Evolutionary conservation across 305 asterid genomes (phyloP), one percentile per base, ranked within the genome.

Genomic region (Salvia sclarea): DNA sequence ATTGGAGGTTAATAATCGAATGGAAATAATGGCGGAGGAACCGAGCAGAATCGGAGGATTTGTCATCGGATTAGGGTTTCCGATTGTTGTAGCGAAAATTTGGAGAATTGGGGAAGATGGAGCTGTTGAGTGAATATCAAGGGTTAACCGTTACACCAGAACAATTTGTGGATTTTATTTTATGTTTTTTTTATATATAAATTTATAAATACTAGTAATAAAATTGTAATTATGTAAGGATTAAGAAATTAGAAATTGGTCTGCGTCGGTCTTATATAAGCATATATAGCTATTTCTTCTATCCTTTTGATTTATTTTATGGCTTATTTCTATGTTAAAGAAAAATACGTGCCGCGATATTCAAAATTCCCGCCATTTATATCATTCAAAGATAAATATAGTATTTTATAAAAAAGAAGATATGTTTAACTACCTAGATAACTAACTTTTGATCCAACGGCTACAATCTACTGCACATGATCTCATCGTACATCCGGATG

Each of bases 1-100:
- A 30, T 6, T 16, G 0, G n/a, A 58, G 25, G 61, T 68, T 38
- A 25, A n/a, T 38, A 25, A n/a, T 33, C 20, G 24, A 37, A 54
- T 41, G 43, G 63, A 38, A 40, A 41, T 38, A 24, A 40, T 13
- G 9, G 47, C 25, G 28, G 56, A 10, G 18, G 41, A 21, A 52
- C 8, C 35, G 13, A 44, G 59, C 57, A 30, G 41, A 38, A 45
- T 18, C 48, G 2, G 17, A 65, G 33, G 48, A 49, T 44, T 43
- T 60, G 54, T 33, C 71, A 63, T 64, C 30, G 60, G 18, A 72
- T 28, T 47, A 33, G 70, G 76, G 72, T 44, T 72, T 64, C 50
- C 31, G 20, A 44, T n/a, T 43, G 55, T 24, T n/a, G 9, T 33
- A 13, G 33, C 38, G 13, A 38, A 6, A 21, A 12, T 30, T 41